phyloP scores from a whole-genome alignment of 2,329 filamentous ascomycete genomes.

The Niveomyces coronatus region DNA sequence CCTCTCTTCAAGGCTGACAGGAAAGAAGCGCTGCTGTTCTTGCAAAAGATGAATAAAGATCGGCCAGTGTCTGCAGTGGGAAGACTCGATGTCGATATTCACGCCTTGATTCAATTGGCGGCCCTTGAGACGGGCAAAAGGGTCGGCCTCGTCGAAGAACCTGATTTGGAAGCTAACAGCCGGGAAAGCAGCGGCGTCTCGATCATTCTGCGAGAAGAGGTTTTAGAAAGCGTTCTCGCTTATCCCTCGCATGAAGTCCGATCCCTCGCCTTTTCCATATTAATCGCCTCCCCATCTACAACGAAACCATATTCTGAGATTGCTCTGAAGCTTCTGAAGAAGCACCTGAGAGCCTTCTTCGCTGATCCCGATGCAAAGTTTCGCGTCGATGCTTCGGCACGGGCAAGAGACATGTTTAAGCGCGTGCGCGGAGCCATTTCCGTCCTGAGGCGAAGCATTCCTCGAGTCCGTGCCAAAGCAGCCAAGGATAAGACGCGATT shows the following conservation, averaged over 20 bases:
- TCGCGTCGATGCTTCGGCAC: constrained; percentile 67
- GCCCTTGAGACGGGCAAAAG: constrained; percentile 65
- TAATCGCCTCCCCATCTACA: constrained; percentile 65
- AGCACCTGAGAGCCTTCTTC: constrained; percentile 61
- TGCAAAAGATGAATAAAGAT: constrained; percentile 45
- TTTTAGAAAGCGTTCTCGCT: constrained; percentile 42
- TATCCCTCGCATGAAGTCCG: constrained; percentile 56
- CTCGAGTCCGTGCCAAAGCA: constrained; percentile 23
- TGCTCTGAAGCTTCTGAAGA: constrained; percentile 52
- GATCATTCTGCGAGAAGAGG: constrained; percentile 28
- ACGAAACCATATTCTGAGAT: constrained; percentile 59
- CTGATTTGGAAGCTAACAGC: constrained; percentile 24
- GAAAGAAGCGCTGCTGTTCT: constrained; percentile 41
- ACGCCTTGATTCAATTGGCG: constrained; percentile 51
- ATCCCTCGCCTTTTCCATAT: constrained; percentile 69
- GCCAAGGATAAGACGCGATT: constrained; percentile 22
- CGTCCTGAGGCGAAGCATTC: constrained; percentile 38
- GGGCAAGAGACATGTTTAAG: constrained; percentile 66
- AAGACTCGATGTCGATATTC: constrained; percentile 36
- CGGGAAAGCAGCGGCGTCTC: constrained; percentile 14
- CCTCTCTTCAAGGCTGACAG: constrained; percentile 52
- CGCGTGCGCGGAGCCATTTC: constrained; percentile 60
- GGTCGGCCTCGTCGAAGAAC: constrained; percentile 57
- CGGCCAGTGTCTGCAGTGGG: constrained; percentile 35
- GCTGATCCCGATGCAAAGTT: constrained; percentile 81